phyloP scores from a whole-genome alignment of 129 eudicot genomes.

The Centella asiatica region DNA sequence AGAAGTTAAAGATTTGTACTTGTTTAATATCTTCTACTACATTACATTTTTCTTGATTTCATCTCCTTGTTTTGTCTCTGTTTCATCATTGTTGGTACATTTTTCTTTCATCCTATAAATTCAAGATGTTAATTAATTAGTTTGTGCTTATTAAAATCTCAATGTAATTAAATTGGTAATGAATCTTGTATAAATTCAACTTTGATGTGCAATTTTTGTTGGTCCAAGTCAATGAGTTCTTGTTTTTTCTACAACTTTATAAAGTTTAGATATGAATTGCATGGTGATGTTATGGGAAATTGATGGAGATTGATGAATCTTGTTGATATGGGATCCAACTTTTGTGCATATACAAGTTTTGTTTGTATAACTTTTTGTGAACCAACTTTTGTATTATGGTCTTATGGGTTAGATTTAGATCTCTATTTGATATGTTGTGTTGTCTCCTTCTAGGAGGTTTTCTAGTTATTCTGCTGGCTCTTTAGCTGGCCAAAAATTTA shows the following conservation, averaged over 20 bases:
- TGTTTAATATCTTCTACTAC: background rate
- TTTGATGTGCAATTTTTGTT: background rate
- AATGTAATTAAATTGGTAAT: background rate
- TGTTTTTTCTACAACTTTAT: background rate
- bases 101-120: background rate
- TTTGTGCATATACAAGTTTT: slow-evolving; percentile 16
- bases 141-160: background rate
- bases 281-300: background rate
- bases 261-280: background rate
- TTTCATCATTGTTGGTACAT: slow-evolving; percentile 5
- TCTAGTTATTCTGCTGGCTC: slow-evolving; percentile 7
- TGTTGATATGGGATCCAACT: slow-evolving; percentile 28
- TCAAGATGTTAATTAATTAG: background rate
- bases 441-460: slow-evolving; percentile 27
- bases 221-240: background rate
- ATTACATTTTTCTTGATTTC: background rate
- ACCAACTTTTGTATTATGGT: slow-evolving; percentile 1
- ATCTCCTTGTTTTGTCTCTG: background rate
- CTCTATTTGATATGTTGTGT: background rate
- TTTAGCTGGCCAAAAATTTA: slow-evolving; percentile 11
- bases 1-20: slow-evolving; percentile 33
- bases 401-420: slow-evolving; percentile 6
- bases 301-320: slow-evolving; percentile 2
- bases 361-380: slow-evolving; percentile 1
- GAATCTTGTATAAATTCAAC: background rate